Conservation (phyloP, 2,329 filamentous ascomycete species). For the Botrytis paeoniae region DNA sequence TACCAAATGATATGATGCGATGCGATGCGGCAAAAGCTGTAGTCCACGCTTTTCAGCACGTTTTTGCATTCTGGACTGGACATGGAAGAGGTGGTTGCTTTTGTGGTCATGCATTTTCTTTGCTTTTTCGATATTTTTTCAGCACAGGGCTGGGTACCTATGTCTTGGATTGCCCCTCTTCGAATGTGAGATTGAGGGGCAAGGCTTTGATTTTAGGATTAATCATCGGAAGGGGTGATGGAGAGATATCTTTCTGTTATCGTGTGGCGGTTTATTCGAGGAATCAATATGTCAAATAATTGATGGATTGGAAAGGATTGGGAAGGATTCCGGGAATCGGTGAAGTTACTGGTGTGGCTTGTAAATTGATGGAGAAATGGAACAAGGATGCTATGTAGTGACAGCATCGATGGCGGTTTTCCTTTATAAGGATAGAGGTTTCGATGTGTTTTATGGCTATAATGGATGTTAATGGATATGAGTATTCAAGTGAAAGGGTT, state of each 20-base stretch:
- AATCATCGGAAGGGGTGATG: neutral
- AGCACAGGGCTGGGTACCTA: neutral
- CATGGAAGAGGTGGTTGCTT: neutral
- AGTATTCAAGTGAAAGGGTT: neutral
- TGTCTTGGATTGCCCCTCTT: slow-evolving; percentile 9
- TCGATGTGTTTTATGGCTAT: neutral
- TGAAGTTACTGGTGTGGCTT: neutral
- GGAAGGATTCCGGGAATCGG: neutral
- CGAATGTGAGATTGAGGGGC: neutral
- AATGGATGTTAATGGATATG: neutral
- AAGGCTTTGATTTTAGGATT: neutral
- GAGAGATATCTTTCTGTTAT: neutral
- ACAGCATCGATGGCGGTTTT: neutral
- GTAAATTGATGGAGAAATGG: neutral
- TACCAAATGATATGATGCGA: neutral
- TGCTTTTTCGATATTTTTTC: neutral
- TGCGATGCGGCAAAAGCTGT: slow-evolving; percentile 3
- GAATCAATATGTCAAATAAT: neutral
- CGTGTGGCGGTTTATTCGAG: neutral
- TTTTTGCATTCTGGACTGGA: neutral
- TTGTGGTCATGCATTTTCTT: neutral
- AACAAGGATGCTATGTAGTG: neutral
- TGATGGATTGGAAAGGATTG: neutral
- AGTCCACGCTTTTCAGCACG: neutral
- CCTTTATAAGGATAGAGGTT: neutral